phyloP scores from a whole-genome alignment of 176 grass and related monocot genomes.

The Eragrostis nindensis region DNA sequence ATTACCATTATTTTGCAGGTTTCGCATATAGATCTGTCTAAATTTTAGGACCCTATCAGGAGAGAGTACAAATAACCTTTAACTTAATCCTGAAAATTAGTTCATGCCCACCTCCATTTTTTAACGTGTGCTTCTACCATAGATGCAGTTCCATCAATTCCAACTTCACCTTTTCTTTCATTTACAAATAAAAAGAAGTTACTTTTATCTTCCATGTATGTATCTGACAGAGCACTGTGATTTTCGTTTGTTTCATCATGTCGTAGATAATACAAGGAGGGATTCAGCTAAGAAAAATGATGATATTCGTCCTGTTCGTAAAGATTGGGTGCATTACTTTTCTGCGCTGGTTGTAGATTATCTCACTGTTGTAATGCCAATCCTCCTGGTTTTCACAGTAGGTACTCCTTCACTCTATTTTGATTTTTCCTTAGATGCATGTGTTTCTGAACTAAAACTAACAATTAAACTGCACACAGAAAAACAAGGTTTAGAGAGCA shows the following conservation, averaged over 20 bases:
- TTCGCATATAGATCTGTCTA: slow-evolving; percentile 10
- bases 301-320: slow-evolving; percentile 38
- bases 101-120: background rate
- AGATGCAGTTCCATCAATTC: background rate
- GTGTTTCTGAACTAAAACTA: slow-evolving; percentile 28
- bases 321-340: slow-evolving; percentile 56
- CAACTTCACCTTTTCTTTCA: slow-evolving; percentile 20
- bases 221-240: slow-evolving; percentile 18
- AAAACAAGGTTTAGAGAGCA: background rate
- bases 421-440: slow-evolving; percentile 25
- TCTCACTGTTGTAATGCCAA: slow-evolving; percentile 66
- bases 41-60: no score
- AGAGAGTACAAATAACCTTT: no score
- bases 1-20: background rate
- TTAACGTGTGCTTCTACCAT: background rate
- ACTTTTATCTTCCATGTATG: slow-evolving; percentile 31
- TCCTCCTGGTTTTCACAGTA: slow-evolving; percentile 88
- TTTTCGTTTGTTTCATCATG: slow-evolving; percentile 35
- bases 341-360: slow-evolving; percentile 62
- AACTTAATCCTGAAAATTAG: background rate
- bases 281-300: slow-evolving; percentile 58
- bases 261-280: slow-evolving; percentile 50
- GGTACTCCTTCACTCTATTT: slow-evolving; percentile 29
- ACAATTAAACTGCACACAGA: background rate
- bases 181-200: background rate